Evolutionary conservation across 768 basidiomycete species (phyloP), one percentile per base, ranked within the genome.

Genomic region (Brasilioporus rufonigricans): DNA sequence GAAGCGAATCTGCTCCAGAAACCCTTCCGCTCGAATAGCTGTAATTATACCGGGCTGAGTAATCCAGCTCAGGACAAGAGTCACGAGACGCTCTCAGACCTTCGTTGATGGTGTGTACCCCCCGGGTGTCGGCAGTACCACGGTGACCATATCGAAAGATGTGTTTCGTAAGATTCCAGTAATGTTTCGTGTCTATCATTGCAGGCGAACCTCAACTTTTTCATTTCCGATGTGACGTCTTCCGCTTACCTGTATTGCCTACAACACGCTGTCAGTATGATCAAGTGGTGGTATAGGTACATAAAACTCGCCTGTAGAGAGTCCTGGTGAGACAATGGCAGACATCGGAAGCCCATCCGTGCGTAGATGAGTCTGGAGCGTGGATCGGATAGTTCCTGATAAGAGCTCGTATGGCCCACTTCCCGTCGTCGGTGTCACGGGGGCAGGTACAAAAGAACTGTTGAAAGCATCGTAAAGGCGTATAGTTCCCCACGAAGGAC

Each of bases 101-200:
- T 65, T 69, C 66, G 11, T 68, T 71, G 26, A 56, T 43, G 27
- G 69, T 71, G 54, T 70, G 68, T 14, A 41, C 38, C 21, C 66
- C 77, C 13, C 68, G 67, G 53, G 65, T 74, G 46, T 63, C 65
- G 31, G 33, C 23, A 21, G 31, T 48, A 35, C 58, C 61, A n/a
- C 57, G 53, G 58, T 76, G 76, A 18, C 68, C 68, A 61, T 77
- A 81, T 39, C 78, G 77, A 68, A 77, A 77, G 52, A 80, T 79
- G 56, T 79, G 72, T 32, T 58, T 59, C 21, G 79, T 77, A 24
- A 81, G 69, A 50, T 69, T 68, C 79, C 77, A 78, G 48, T 79
- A 78, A 47, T 69, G 68, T 39, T 67, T 58, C 16, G 80, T 80
- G 61, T 81, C 77, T 76, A 57, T 48, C 48, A 49, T 52, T 19